Evolutionary conservation across 495 filamentous ascomycete species (phyloP), one percentile per base, ranked within the genome.

Genomic region (Talaromyces ruber): DNA sequence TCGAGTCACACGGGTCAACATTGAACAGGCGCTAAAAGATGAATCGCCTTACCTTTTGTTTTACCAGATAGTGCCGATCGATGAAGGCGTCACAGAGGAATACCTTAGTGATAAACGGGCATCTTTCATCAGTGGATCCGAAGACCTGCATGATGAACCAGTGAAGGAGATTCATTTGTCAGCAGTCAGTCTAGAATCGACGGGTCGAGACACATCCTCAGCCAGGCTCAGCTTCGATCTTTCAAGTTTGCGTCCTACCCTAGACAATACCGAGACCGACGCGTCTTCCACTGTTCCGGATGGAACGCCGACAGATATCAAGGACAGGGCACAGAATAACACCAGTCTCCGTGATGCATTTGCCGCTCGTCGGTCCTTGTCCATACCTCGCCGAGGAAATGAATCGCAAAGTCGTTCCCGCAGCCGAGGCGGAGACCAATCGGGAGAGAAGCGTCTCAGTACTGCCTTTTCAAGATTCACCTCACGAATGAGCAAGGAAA

Each of bases 21-120:
- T 94, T 60, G 86, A 91, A 56, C 78, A 90, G 62, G 81, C 84
- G 37, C 72, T 97, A 58, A 85, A 83, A 60, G 81, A 87, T n/a
- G 93, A 97, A 69, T 93, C 89, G 63, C 93, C 94, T 4, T 98
- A 98, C 66, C 82, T 98, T 2, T 76, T 98, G 0, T 97, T 97
- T 73, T 98, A 96, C 67, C 93, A 97, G 70, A 92, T 97, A 43
- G 80, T 92, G 37, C 94, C 93, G 0, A 89, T 95, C 64, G 83
- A 88, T 29, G 88, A 89, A 52, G 76, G 82, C 6, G 72, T 81
- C 0, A 75, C 80, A 58, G 32, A 34, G 37, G 81, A 81, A 9
- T 80, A 79, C 43, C 65, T 80, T 37, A 73, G 76, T 28, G 79
- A 83, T 62, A 82, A 79, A 4, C 77, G 82, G 3, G 80, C 84